Base-by-base conservation (phyloP, 2,329 filamentous ascomycete species). In the Ilyonectria sp. region DNA sequence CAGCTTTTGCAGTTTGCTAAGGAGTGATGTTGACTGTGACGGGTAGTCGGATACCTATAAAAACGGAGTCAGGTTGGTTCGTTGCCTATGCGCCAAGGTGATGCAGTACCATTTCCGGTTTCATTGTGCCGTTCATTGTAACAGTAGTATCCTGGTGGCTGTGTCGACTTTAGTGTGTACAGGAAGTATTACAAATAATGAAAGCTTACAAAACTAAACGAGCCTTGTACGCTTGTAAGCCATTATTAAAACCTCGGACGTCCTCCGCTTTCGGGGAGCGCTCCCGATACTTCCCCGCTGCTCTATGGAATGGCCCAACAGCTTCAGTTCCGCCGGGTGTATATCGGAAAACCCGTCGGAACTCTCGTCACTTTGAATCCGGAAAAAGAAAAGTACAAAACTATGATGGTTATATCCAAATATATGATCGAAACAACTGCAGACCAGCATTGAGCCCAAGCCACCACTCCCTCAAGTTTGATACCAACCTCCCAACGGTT, bases 31-130 rank as follows among this genome's bases (percentile, higher is more conserved):
- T 29, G 63, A 66, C 37, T 13, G 59, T 8, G 63, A 66, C 8
- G 63, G 63, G 26, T 66, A 66, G 5, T 47, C 58, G 33, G 44
- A 62, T 15, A 15, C 29, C 63, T 65, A 19, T 17, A 4, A 17
- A 21, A 13, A 37, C 9, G 1, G 17, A n/a, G 33, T 50, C 17
- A 50, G 47, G 4, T 9, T 4, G 47, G 15, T 31, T 49, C 21
- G n/a, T 19, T 19, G 3, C 7, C 46, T 15, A 5, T 23, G 4
- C 19, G n/a, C 19, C 17, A 21, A n/a, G 19, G 6, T 26, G 6
- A 19, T 21, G 46, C n/a, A 3, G 6, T 44, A 44, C 53, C 33
- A 4, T 13, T 15, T 35, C 33, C 6, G n/a, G 23, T 17, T 15
- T 43, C 4, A 26, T 19, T 11, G 15, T 9, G 2, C 54, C 37